Percentiles rank a stretch among this genome's conserved stretches.
phyloP scores from a whole-genome alignment of 2,329 filamentous ascomycete genomes.

The Pyricularia sp. region DNA sequence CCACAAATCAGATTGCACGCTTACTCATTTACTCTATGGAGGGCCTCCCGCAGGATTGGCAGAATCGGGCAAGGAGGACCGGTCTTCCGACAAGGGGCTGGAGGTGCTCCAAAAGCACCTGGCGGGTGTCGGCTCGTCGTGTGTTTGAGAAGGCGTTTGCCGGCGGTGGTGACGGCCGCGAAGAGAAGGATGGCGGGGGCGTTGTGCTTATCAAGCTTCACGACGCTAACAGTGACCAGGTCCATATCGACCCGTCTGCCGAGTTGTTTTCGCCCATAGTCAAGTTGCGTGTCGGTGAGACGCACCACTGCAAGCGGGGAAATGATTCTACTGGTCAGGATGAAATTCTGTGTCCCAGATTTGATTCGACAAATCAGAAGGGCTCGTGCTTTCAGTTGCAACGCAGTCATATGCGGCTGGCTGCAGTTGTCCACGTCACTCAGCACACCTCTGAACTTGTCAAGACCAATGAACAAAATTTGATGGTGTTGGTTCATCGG shows the following conservation, averaged over 20 bases:
- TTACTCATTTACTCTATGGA: too few species aligned
- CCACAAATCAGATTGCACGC: too few species aligned
- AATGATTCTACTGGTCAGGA: too few species aligned
- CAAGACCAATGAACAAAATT: background rate
- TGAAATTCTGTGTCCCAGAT: too few species aligned
- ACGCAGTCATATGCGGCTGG: too few species aligned
- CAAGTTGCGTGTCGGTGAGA: constrained; percentile 31
- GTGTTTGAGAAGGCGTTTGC: constrained; percentile 12
- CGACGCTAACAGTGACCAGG: background rate
- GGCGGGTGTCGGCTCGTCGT: constrained; percentile 16
- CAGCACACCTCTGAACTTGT: background rate
- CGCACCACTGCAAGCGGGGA: constrained; percentile 10
- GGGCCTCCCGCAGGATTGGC: too few species aligned
- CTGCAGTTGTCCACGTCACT: too few species aligned
- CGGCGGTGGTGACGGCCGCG: background rate
- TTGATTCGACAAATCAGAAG: too few species aligned
- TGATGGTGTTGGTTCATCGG: background rate
- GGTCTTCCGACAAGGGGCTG: constrained; percentile 12
- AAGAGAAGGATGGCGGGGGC: constrained; percentile 5
- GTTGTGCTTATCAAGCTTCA: background rate
- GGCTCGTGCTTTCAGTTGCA: too few species aligned
- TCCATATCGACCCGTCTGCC: constrained; percentile 12
- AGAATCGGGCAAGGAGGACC: too few species aligned
- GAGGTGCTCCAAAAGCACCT: constrained; percentile 18
- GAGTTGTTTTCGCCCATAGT: constrained; percentile 34